Evolutionary conservation across 2,329 filamentous ascomycete species (phyloP).

Genomic region (Ceratocystis huliohia): DNA sequence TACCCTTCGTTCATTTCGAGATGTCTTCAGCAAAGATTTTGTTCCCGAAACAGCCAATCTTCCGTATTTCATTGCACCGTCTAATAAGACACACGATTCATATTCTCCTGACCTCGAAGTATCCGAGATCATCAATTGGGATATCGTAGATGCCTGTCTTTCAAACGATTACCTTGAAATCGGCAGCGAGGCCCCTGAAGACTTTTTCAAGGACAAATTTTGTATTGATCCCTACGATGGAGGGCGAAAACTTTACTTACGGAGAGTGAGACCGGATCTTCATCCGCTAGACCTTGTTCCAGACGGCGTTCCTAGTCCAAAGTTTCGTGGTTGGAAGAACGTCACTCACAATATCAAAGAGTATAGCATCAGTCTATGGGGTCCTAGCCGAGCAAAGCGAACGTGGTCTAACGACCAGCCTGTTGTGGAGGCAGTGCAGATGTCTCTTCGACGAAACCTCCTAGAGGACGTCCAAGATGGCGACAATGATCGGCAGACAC

Average conservation of each 20-base stretch:
- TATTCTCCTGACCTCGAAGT: neutral
- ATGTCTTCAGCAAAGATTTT: slow-evolving; percentile 83
- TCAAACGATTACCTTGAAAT: slow-evolving; percentile 26
- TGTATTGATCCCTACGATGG: slow-evolving; percentile 48
- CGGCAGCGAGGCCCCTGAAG: slow-evolving; percentile 33
- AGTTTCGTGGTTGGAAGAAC: slow-evolving; percentile 33
- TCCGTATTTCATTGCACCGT: slow-evolving; percentile 73
- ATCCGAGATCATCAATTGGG: slow-evolving; percentile 46
- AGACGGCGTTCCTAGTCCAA: slow-evolving; percentile 36
- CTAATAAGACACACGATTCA: slow-evolving; percentile 24
- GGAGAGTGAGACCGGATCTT: slow-evolving; percentile 42
- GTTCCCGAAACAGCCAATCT: slow-evolving; percentile 49
- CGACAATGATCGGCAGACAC: slow-evolving; percentile 31
- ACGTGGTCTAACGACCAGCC: slow-evolving; percentile 58
- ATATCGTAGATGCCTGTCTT: slow-evolving; percentile 34
- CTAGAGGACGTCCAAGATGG: slow-evolving; percentile 55
- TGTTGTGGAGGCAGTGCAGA: slow-evolving; percentile 62
- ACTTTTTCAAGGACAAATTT: slow-evolving; percentile 42
- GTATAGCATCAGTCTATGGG: slow-evolving; percentile 68
- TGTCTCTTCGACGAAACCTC: slow-evolving; percentile 70
- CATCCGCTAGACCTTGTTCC: slow-evolving; percentile 55
- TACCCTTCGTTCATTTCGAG: slow-evolving; percentile 62
- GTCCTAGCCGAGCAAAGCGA: slow-evolving; percentile 40
- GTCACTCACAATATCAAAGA: slow-evolving; percentile 55
- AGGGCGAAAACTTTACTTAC: slow-evolving; percentile 47